These are phyloP conservation scores for Thecaphora frezii DNA, from an alignment of 1,284 basidiomycete species.

Conservation along the genomic window DNA sequence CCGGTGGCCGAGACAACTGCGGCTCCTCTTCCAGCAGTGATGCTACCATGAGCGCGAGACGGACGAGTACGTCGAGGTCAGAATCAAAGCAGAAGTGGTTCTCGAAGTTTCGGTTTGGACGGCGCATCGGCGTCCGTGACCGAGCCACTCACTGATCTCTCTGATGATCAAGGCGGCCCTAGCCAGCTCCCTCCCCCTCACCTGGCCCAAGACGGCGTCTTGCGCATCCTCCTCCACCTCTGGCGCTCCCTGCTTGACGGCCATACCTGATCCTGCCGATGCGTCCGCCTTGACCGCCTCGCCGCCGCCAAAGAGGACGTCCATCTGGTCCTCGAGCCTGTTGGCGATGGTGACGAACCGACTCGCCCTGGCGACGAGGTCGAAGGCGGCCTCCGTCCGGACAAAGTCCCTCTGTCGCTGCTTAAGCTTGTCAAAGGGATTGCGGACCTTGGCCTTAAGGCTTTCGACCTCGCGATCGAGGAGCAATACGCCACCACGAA, in stretches of 20 bases:
- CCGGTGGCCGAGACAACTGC: too few relatives aligned
- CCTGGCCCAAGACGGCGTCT: slow-evolving; percentile 32
- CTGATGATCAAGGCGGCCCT: slow-evolving; percentile 33
- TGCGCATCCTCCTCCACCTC: slow-evolving; percentile 8
- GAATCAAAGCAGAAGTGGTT: too few relatives aligned
- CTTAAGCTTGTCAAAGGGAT: slow-evolving; percentile 12
- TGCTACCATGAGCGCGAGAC: too few relatives aligned
- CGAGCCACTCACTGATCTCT: slow-evolving; percentile 18
- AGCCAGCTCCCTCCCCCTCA: slow-evolving; percentile 33
- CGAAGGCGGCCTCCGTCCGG: slow-evolving; percentile 13
- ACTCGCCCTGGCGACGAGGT: slow-evolving; percentile 15
- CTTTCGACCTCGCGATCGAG: slow-evolving; percentile 15
- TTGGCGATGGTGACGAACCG: slow-evolving; percentile 23
- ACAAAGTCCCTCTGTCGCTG: slow-evolving; percentile 12
- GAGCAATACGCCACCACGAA: slow-evolving; percentile 4
- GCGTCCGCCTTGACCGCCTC: slow-evolving; percentile 3
- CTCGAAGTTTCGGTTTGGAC: too few relatives aligned
- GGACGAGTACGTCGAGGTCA: too few relatives aligned
- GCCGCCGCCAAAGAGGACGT: slow-evolving; percentile 13
- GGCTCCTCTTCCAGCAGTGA: too few relatives aligned
- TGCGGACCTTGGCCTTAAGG: slow-evolving; percentile 13
- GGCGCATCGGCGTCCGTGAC: not conserved
- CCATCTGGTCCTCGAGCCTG: slow-evolving; percentile 40
- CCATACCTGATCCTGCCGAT: not conserved
- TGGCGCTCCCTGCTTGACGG: not conserved